Conservation (phyloP, 495 filamentous ascomycete species). For the Acidiella bohemica region DNA sequence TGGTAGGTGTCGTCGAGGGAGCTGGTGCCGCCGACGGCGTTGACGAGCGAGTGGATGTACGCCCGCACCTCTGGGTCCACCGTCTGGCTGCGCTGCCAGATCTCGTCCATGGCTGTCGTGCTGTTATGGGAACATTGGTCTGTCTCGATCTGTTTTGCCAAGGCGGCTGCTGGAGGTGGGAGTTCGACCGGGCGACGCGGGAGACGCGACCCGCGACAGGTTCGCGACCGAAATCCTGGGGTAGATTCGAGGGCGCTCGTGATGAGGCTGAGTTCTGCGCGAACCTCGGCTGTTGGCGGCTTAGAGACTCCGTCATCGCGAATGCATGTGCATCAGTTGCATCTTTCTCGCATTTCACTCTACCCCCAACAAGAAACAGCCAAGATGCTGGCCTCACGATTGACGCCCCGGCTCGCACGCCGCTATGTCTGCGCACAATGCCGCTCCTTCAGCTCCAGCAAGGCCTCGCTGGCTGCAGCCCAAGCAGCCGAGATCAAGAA, state of each 20-base stretch:
- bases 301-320: too few relatives aligned
- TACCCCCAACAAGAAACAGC: conserved; percentile 3
- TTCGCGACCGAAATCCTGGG: too few relatives aligned
- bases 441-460: conserved; percentile 40
- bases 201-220: conserved; percentile 3
- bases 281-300: too few relatives aligned
- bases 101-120: conserved; percentile 5
- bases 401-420: neutral
- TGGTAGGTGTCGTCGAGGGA: conserved; percentile 70
- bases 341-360: neutral
- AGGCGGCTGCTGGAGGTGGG: too few relatives aligned
- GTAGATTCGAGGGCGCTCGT: too few relatives aligned
- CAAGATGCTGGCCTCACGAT: conserved; percentile 13
- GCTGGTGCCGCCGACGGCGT: conserved; percentile 79
- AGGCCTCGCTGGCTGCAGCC: conserved; percentile 23
- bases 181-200: too few relatives aligned
- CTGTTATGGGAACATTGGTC: neutral
- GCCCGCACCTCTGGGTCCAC: conserved; percentile 75
- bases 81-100: conserved; percentile 13
- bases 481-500: conserved; percentile 65
- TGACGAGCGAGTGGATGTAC: conserved; percentile 80
- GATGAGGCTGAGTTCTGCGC: too few relatives aligned
- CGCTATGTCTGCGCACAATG: conserved; percentile 17
- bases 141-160: too few relatives aligned
- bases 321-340: neutral